Conservation (phyloP, 129 eudicot genomes). For the Scalesia atractyloides region DNA sequence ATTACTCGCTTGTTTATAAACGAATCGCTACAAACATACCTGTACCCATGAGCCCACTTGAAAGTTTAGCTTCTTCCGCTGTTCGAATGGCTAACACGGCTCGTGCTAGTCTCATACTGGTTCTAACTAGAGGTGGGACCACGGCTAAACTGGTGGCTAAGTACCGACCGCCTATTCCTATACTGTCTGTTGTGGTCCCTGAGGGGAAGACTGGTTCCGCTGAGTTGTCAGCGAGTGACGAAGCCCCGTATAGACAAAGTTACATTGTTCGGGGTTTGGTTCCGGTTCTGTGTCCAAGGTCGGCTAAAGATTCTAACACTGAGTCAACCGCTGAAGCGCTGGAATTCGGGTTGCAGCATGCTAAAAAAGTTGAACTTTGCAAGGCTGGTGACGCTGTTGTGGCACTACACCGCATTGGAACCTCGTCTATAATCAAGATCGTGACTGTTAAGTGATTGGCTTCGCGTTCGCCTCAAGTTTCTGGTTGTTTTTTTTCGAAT, state of each 20-base stretch:
- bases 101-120: constrained; percentile 33
- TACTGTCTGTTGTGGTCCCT: constrained; percentile 40
- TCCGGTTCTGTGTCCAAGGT: constrained; percentile 27
- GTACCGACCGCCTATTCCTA: constrained; percentile 36
- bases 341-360: constrained; percentile 36
- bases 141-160: constrained; percentile 46
- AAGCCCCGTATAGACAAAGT: constrained; percentile 34
- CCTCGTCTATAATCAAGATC: constrained; percentile 43
- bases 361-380: constrained; percentile 36
- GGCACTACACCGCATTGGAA: constrained; percentile 43
- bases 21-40: constrained; percentile 24
- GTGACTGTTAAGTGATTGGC: constrained; percentile 34
- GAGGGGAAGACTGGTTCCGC: constrained; percentile 26
- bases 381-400: constrained; percentile 42
- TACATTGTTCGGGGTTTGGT: constrained; percentile 36
- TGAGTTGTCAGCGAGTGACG: constrained; percentile 27
- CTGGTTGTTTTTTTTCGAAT: constrained; percentile 11
- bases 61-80: constrained; percentile 40
- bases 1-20: constrained; percentile 25
- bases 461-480: background rate
- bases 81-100: constrained; percentile 36
- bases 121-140: constrained; percentile 42
- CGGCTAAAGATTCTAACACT: constrained; percentile 22
- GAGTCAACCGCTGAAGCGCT: constrained; percentile 41
- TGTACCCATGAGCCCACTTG: constrained; percentile 45